These are phyloP conservation scores for Colletotrichum liriopes DNA, from an alignment of 2,329 filamentous ascomycete species.

Conservation along the genomic window DNA sequence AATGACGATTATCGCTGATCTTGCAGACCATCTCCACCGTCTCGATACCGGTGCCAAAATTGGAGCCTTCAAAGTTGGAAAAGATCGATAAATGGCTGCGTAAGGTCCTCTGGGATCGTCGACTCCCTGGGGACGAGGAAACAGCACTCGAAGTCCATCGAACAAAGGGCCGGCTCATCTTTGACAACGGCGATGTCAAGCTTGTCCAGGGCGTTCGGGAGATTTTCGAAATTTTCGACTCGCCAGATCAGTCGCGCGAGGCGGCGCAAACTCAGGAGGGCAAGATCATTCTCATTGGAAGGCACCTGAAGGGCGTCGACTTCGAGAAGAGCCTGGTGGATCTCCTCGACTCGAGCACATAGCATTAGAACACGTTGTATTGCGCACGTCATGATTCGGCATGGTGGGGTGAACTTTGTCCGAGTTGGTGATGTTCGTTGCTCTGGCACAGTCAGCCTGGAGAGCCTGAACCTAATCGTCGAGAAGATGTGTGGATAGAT, in stretches of 20 bases:
- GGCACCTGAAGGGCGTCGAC: constrained; percentile 65
- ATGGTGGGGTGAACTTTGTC: background rate
- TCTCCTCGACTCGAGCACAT: background rate
- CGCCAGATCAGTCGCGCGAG: constrained; percentile 52
- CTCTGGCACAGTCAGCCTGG: background rate
- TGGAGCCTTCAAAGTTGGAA: constrained; percentile 71
- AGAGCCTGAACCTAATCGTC: background rate
- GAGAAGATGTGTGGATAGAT: too few relatives aligned
- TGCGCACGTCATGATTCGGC: background rate
- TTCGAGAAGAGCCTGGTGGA: constrained; percentile 63
- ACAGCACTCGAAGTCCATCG: constrained; percentile 85
- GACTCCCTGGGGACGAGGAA: constrained; percentile 65
- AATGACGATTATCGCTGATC: constrained; percentile 44
- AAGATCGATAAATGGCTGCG: constrained; percentile 86
- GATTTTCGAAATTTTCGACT: constrained; percentile 91
- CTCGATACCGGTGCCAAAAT: constrained; percentile 75
- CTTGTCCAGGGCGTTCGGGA: constrained; percentile 94
- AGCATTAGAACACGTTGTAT: background rate
- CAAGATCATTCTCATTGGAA: constrained; percentile 77
- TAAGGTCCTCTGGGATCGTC: constrained; percentile 85
- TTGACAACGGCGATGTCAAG: constrained; percentile 76
- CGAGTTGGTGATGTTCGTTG: background rate
- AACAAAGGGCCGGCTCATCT: constrained; percentile 83
- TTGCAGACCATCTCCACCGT: constrained; percentile 86
- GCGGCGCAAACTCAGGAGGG: constrained; percentile 55